A percentile compares a stretch with the other conserved stretches of the same genome.
phyloP scores from a whole-genome alignment of 805 yeast genomes.

The Zygoascus biomembranicola region DNA sequence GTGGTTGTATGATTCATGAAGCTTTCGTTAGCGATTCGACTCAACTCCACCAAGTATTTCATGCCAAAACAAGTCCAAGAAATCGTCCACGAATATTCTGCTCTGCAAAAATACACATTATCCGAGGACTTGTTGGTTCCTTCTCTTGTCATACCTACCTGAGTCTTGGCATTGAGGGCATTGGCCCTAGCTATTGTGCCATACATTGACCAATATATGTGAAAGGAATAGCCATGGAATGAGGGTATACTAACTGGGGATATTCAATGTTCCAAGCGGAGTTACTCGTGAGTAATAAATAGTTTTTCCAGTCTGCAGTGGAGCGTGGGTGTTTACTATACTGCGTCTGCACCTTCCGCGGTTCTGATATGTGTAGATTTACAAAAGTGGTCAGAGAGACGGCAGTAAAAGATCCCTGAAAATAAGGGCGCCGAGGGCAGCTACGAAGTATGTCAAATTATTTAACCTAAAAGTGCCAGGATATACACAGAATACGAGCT shows the following conservation, averaged over 20 bases:
- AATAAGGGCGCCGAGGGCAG: too few species aligned
- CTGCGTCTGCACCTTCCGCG: neutral
- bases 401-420: too few species aligned
- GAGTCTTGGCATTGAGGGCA: constrained; percentile 37
- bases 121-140: neutral
- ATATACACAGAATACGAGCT: too few species aligned
- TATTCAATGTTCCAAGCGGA: neutral
- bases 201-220: constrained; percentile 12
- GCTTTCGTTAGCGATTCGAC: constrained; percentile 16
- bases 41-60: neutral
- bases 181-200: constrained; percentile 19
- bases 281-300: neutral
- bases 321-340: too few species aligned
- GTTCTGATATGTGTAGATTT: neutral
- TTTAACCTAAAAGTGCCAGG: too few species aligned
- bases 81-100: too few species aligned
- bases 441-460: too few species aligned
- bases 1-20: constrained; percentile 58
- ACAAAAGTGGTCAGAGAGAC: neutral
- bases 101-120: too few species aligned
- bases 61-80: neutral
- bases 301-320: too few species aligned
- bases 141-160: constrained; percentile 17
- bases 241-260: neutral
- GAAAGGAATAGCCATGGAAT: neutral